phyloP scores from a whole-genome alignment of 306 rosid species.

The Cucumis sativus region Cucumber_9930_V3 NC_026657.2:40796501-40797000 shows the following conservation, averaged over 20 bases:
- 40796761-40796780: neutral
- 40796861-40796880: slow-evolving; percentile 41
- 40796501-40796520: too few relatives aligned
- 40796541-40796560: too few relatives aligned
- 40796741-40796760: neutral
- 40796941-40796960: slow-evolving; percentile 37
- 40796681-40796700: too few relatives aligned
- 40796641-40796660: too few relatives aligned
- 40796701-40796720: too few relatives aligned
- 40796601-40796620: too few relatives aligned
- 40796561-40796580: too few relatives aligned
- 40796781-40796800: neutral
- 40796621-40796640: too few relatives aligned
- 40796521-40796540: too few relatives aligned
- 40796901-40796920: slow-evolving; percentile 32
- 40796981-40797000: neutral
- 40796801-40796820: neutral
- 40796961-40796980: neutral
- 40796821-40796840: neutral
- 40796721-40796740: neutral
- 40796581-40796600: too few relatives aligned
- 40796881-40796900: slow-evolving; percentile 53
- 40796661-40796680: too few relatives aligned
- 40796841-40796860: slow-evolving; percentile 12
- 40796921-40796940: slow-evolving; percentile 39